Evolutionary conservation across 306 rosid species (phyloP), one percentile per base, ranked within the genome.

Genomic region (Quercus suber): DNA sequence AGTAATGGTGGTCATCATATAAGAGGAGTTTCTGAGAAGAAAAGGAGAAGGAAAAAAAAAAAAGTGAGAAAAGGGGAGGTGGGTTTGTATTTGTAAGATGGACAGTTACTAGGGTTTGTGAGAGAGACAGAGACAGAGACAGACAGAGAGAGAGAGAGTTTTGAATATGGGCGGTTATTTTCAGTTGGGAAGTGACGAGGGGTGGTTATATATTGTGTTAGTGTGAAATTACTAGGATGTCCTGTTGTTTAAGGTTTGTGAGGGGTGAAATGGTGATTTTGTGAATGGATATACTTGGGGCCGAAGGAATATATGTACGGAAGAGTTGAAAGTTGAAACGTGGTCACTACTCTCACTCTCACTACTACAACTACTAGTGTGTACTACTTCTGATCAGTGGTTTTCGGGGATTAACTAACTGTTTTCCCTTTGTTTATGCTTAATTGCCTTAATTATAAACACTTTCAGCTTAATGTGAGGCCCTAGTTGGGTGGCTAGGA

Each of bases 151-250:
- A 6, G n/a, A 23, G 69, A 23, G 74, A 69, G 59, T 14, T 60
- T 20, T 49, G 12, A 55, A 60, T 31, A 10, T 8, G 69, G 71
- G 82, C 86, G 55, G 83, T 79, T 83, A n/a, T 53, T 14, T 27
- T 49, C 86, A 55, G 80, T 77, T 77, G 75, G 37, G 60, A 19
- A 19, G 3, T n/a, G 73, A 9, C 11, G 18, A 17, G 23, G 7
- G 53, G 80, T 10, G 51, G 45, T 68, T 35, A 63, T 18, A 30
- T 69, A 21, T 4, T 25, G 33, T 53, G 53, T 21, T n/a, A 17
- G 10, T 15, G 1, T 0, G 2, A 14, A 77, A 30, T 77, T 30
- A 77, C 80, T 52, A 4, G 17, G 10, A 19, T 67, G 0, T 52
- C 74, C 20, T 12, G 35, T 4, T 0, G 35, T 60, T 25, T 25